A percentile compares a stretch with the other conserved stretches of the same genome.
Evolutionary conservation across 371 early-diverging fungal genomes (phyloP).

Genomic region (Syncephalastrum racemosum): DNA sequence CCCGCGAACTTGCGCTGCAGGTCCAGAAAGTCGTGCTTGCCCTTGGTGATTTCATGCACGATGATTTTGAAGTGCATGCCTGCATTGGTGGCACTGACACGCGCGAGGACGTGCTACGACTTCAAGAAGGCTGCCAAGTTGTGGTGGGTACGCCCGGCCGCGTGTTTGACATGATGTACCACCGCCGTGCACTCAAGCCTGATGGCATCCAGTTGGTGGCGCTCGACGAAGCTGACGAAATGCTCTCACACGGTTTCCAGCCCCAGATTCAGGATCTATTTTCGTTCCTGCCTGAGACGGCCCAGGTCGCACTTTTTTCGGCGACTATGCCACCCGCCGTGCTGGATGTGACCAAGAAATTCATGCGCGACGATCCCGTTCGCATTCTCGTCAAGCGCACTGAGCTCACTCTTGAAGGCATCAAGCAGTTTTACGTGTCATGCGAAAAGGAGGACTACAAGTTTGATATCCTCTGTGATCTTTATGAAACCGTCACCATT

Average conservation of each 20-base stretch:
- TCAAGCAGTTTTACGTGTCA: conserved; percentile 92
- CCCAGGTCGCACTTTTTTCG: conserved; percentile 88
- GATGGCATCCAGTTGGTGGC: conserved; percentile 86
- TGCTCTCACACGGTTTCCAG: conserved; percentile 93
- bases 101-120: conserved; percentile 74
- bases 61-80: conserved; percentile 70
- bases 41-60: conserved; percentile 76
- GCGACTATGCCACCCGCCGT: conserved; percentile 94
- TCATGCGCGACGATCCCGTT: conserved; percentile 85
- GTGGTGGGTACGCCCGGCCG: conserved; percentile 95
- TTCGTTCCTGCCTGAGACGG: conserved; percentile 76
- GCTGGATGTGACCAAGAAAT: conserved; percentile 86
- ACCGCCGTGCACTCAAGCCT: conserved; percentile 75
- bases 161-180: conserved; percentile 88
- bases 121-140: conserved; percentile 72
- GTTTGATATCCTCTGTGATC: conserved; percentile 87
- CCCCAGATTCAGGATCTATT: conserved; percentile 93
- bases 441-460: conserved; percentile 91
- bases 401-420: conserved; percentile 92
- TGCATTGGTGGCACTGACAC: conserved; percentile 91
- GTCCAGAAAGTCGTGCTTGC: conserved; percentile 83
- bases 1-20: conserved; percentile 92
- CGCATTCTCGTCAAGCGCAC: conserved; percentile 95
- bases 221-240: conserved; percentile 97
- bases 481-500: conserved; percentile 89